phyloP scores from a whole-genome alignment of 176 grass and related monocot species.

The Chloris gayana region DNA sequence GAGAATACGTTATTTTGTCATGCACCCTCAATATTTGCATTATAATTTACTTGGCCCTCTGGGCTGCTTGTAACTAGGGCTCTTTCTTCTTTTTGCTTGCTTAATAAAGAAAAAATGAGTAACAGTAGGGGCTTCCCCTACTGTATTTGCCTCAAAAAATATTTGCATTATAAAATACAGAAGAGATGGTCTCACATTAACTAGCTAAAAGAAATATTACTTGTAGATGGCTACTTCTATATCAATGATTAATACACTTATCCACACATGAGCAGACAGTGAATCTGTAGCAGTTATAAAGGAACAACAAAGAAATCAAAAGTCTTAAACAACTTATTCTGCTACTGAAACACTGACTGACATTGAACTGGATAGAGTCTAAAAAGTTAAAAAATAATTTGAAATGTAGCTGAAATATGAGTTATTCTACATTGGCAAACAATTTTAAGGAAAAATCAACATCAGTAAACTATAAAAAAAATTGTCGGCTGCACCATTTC shows the following conservation, averaged over 20 bases:
- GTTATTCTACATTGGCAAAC: background rate
- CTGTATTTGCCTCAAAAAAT: too few species aligned
- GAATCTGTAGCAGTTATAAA: background rate
- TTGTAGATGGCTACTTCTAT: background rate
- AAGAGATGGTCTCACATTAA: background rate
- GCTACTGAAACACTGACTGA: background rate
- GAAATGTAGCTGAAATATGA: background rate
- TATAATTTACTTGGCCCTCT: too few species aligned
- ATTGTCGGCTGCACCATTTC: background rate
- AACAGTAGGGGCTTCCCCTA: too few species aligned
- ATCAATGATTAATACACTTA: background rate
- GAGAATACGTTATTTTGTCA: background rate
- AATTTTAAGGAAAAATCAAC: slow-evolving; percentile 17
- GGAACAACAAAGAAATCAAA: background rate
- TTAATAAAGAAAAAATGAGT: too few species aligned
- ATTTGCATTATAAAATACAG: background rate
- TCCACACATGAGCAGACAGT: background rate
- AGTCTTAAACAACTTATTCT: slow-evolving; percentile 28
- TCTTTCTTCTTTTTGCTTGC: too few species aligned
- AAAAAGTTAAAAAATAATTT: background rate
- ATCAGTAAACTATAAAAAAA: slow-evolving; percentile 4
- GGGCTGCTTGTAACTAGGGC: too few species aligned
- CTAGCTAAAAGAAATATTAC: background rate
- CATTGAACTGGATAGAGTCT: background rate
- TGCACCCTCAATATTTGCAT: slow-evolving; percentile 8